Evolutionary conservation across 2,329 filamentous ascomycete species (phyloP).

Genomic region (Thelonectria olida): DNA sequence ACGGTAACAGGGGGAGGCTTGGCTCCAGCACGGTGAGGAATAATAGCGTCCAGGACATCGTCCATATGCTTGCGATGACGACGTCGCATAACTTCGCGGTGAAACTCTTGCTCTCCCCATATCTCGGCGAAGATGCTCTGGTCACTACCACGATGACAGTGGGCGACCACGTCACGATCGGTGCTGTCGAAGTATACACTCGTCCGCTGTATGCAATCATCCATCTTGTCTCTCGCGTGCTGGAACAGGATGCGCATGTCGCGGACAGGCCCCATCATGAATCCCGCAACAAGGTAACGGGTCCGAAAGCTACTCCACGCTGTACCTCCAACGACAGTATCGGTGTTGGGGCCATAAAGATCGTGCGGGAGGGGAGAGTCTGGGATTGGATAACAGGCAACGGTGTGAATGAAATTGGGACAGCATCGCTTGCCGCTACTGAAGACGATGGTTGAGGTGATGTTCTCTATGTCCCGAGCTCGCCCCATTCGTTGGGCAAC

Average conservation of each 20-base stretch:
- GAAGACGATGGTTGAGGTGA: constrained; percentile 38
- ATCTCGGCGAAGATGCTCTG: constrained; percentile 43
- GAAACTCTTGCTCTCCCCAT: constrained; percentile 42
- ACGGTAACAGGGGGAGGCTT: constrained; percentile 28
- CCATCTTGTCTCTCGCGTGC: constrained; percentile 34
- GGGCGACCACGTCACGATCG: constrained; percentile 10
- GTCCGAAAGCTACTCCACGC: constrained; percentile 30
- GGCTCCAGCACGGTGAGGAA: constrained; percentile 32
- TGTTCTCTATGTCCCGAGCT: constrained; percentile 31
- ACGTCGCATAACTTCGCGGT: constrained; percentile 42
- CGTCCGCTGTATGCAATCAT: constrained; percentile 25
- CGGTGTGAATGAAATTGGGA: constrained; percentile 33
- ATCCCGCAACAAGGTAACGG: constrained; percentile 40
- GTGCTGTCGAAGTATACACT: constrained; percentile 26
- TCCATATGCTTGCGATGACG: constrained; percentile 33
- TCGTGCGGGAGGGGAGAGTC: constrained; percentile 39
- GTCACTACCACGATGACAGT: constrained; percentile 39
- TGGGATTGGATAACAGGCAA: constrained; percentile 41
- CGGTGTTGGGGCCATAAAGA: constrained; percentile 35
- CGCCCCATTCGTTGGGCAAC: constrained; percentile 36
- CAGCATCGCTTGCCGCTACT: constrained; percentile 41
- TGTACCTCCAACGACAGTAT: constrained; percentile 31
- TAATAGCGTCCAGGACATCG: constrained; percentile 30
- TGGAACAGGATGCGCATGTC: constrained; percentile 35
- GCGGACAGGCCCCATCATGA: constrained; percentile 38